Evolutionary conservation across 2,329 filamentous ascomycete species (phyloP), one percentile per base, ranked within the genome.

Genomic region (Thermothelomyces thermophilus): DNA sequence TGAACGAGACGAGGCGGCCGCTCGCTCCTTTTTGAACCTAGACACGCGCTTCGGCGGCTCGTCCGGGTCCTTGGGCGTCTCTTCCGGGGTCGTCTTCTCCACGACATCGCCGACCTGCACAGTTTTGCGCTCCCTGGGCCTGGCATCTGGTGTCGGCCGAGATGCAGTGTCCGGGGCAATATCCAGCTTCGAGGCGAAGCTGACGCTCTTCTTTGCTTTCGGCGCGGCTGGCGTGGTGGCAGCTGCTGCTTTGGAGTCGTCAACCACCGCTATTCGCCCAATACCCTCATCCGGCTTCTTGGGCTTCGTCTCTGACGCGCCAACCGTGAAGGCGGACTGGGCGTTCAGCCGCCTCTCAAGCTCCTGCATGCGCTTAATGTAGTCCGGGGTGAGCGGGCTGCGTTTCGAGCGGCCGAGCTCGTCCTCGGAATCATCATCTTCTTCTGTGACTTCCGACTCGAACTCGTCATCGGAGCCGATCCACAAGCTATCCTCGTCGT

Each of bases 281-380:
- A 65, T 61, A 6, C 67, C 67, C 10, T 68, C 65, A 1, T 69
- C 66, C 2, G 57, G 59, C 42, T 58, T 68, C 63, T 49, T 60
- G 63, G 54, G 62, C 61, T 57, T 58, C 72, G 66, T 53, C 77
- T 80, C 46, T 75, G 80, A 61, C 78, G 84, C 62, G 74, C 74
- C 55, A 70, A 72, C 51, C 64, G 67, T 69, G 41, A 71, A 73
- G 13, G 69, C 68, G 3, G 73, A 73, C 55, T 71, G 77, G 56
- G 83, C 77, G n/a, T 74, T 76, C 0, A 96, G 75, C 55, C 82
- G 84, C 63, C 84, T 75, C 66, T 96, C 87, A 4, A 98, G 73
- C 57, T 90, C 87, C 39, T 86, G 76, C 93, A 98, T 97, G 58
- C 87, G 79, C 58, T 79, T 75, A 28, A 83, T 80, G 62, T 95